Percentiles rank a stretch among this genome's conserved stretches.
These are phyloP conservation scores for Protomyces pachydermus DNA, from an alignment of 1,139 yeast genomes.

Conservation along the genomic window DNA sequence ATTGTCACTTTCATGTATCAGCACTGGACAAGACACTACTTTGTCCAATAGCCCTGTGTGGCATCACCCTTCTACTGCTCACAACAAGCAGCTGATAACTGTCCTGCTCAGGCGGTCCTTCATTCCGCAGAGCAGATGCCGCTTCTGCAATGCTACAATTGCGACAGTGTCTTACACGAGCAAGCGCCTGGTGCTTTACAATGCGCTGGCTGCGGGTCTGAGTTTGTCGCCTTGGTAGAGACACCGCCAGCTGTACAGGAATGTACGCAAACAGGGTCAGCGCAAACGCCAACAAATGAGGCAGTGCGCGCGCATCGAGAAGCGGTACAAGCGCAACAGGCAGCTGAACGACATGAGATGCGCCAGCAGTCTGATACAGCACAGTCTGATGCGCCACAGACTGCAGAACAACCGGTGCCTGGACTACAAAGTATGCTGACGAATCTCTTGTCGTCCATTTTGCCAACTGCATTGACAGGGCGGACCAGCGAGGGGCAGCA, in stretches of 20 bases:
- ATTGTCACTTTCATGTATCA: too few relatives aligned
- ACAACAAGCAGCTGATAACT: too few relatives aligned
- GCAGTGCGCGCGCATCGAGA: background rate
- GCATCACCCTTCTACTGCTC: too few relatives aligned
- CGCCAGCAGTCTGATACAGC: too few relatives aligned
- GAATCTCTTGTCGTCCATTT: constrained; percentile 2
- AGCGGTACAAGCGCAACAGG: constrained; percentile 5
- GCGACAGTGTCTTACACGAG: constrained; percentile 12
- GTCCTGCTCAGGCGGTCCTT: too few relatives aligned
- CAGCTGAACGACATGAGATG: background rate
- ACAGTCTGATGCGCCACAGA: background rate
- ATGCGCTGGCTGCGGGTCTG: constrained; percentile 16
- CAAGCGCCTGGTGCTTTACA: background rate
- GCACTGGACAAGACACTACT: too few relatives aligned
- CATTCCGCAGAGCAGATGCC: background rate
- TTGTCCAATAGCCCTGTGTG: too few relatives aligned
- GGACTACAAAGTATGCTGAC: constrained; percentile 16
- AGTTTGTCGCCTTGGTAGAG: constrained; percentile 14
- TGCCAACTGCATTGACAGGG: constrained; percentile 14
- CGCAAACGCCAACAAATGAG: too few relatives aligned
- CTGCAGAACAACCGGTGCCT: background rate
- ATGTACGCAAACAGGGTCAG: too few relatives aligned
- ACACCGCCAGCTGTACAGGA: too few relatives aligned
- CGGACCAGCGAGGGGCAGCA: background rate
- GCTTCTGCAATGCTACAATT: constrained; percentile 18